Evolutionary conservation across 768 basidiomycete genomes (phyloP).

Genomic region (Termitomyces sp.): DNA sequence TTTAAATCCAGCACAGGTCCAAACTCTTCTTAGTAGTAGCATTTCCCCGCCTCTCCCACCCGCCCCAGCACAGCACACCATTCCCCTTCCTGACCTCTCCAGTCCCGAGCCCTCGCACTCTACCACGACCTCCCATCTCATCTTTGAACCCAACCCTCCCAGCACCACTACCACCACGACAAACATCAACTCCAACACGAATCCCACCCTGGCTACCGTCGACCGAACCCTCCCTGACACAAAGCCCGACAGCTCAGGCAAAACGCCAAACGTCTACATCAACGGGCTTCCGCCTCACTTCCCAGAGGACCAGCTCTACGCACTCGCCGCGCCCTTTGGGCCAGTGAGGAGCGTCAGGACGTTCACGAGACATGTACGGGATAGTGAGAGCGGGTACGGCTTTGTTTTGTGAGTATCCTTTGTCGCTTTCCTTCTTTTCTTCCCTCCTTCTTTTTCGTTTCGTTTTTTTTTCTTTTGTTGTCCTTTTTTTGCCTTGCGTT

Average conservation of each 20-base stretch:
- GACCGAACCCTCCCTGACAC: not conserved
- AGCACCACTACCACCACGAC: not conserved
- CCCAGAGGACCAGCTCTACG: constrained; percentile 73
- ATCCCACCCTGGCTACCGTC: not conserved
- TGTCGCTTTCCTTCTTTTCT: not conserved
- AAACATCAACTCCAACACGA: not conserved
- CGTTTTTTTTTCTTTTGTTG: not conserved
- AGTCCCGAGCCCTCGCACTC: not conserved
- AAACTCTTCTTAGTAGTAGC: not conserved
- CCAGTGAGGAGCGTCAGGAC: constrained; percentile 73
- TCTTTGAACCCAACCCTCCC: not conserved
- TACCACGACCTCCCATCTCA: not conserved
- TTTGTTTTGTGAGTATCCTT: constrained; percentile 54
- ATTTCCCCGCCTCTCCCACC: constrained; percentile 19
- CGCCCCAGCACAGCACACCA: constrained; percentile 26
- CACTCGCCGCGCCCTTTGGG: constrained; percentile 69
- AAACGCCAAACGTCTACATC: constrained; percentile 82
- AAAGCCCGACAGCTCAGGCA: constrained; percentile 17
- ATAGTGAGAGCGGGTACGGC: constrained; percentile 68
- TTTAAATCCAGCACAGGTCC: not conserved
- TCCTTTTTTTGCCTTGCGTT: not conserved
- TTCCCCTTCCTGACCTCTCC: constrained; percentile 27
- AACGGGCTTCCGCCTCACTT: constrained; percentile 83
- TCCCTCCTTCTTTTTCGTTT: not conserved
- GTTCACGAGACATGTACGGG: constrained; percentile 79